Evolutionary conservation across 108 stramenopile genomes (phyloP), one percentile per base, ranked within the genome.

Genomic region (Skeletonema tropicum): DNA sequence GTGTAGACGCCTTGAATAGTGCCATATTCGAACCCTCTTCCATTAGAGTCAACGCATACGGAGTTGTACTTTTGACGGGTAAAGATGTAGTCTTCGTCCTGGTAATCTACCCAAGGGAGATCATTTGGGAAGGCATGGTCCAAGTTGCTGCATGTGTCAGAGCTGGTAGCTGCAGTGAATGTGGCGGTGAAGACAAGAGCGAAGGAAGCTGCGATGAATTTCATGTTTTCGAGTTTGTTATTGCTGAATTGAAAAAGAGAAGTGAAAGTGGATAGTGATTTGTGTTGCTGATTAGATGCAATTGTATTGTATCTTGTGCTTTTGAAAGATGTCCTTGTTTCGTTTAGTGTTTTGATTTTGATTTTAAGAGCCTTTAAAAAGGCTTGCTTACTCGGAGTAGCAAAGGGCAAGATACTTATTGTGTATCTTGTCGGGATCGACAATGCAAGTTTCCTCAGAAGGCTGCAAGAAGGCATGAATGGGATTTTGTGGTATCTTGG

Each of bases 181-280:
- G 70, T 68, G 5, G 78, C 31, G 26, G 76, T 9, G 66, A 74
- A 77, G n/a, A 79, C 25, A 61, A 79, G 68, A 41, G 73, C 83
- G 63, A 84, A 59, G 33, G 79, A 79, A 46, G 76, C 26, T 58
- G 59, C 39, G 33, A 80, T 68, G 75, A 84, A 76, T 70, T 84
- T 84, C 83, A 84, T 84, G 57, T 64, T 79, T 64, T 69, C 0
- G 4, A 26, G 36, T 65, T 65, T 57, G 2, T 6, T 49, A n/a
- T 14, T 65, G 15, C 15, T 65, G 64, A 42, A 45, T 11, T 45
- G 15, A 45, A 45, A 45, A 15, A n/a, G 15, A n/a, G n/a, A n/a
- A n/a, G n/a, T n/a, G n/a, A 3, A n/a, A 5, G 42, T 45, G 15
- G 3, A n/a, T 15, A 45, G 21, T 25, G 52, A 39, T 39, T 39